Base-by-base conservation (phyloP, 306 rosid genomes). In the Rosa chinensis region DNA sequence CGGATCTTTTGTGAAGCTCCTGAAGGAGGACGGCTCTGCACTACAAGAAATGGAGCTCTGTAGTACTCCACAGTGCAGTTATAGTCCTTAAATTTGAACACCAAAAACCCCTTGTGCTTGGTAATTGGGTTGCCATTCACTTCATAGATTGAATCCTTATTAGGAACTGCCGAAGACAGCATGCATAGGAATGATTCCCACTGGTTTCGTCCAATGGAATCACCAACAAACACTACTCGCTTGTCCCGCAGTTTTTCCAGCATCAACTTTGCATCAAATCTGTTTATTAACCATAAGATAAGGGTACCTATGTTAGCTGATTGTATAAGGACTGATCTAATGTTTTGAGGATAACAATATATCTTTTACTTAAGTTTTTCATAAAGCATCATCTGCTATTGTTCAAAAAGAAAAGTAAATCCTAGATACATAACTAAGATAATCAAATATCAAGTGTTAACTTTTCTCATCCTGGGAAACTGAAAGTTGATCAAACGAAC, bases 181-280 rank as follows among this genome's bases (percentile, higher is more conserved):
- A 94, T 76, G 89, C 98, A 94, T 10, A 94, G 84, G 58, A 94
- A 88, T 14, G 97, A 94, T 53, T 94, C 97, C 98, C 98, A 94
- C 80, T 92, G 97, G 82, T 94, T 94, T 82, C 98, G 86, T 56
- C 98, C 98, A 12, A 94, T 92, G 39, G 98, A 94, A 79, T 92
- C 98, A 20, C 98, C 98, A n/a, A 80, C 92, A 48, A 94, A 94
- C 49, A 88, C 97, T 23, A 92, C 42, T 40, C 96, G 81, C 76
- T 91, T 94, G 87, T 87, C 84, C 42, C 88, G 78, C 75, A 92
- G 75, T 58, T 87, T 92, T 77, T 89, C 97, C 87, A 94, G 62
- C 96, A 92, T 90, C 85, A 83, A 39, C 45, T 77, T 88, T 25
- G 97, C 97, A 80, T 92, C 84, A 81, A 92, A 94, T 83, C 97